phyloP scores from a whole-genome alignment of 2,329 filamentous ascomycete genomes.

The Cladobotryum protrusum region DNA sequence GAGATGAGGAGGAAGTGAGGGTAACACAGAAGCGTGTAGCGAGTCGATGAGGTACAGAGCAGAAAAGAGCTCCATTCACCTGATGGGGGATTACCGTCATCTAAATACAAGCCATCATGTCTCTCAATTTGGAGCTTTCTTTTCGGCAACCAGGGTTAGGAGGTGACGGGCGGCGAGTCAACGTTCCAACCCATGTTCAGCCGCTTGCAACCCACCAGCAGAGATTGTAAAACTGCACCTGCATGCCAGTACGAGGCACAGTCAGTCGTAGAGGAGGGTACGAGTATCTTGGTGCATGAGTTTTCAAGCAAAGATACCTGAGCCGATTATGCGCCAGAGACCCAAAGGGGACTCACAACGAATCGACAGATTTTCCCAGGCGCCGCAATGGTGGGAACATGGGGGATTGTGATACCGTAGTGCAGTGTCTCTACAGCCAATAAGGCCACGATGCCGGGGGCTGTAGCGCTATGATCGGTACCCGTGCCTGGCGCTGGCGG shows the following conservation, averaged over 20 bases:
- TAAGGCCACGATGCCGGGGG: not conserved
- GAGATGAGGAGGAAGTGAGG: conserved; percentile 6
- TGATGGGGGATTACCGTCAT: conserved; percentile 4
- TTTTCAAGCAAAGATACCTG: too few species aligned
- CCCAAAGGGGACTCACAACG: not conserved
- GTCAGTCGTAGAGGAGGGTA: too few species aligned
- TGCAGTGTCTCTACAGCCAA: conserved; percentile 5
- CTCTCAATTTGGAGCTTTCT: not conserved
- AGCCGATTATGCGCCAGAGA: too few species aligned
- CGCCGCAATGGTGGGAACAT: not conserved
- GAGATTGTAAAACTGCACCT: not conserved
- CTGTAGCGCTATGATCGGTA: not conserved
- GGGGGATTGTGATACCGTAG: conserved; percentile 10
- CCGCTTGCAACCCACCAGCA: not conserved
- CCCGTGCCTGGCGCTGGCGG: conserved; percentile 1
- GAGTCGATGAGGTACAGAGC: not conserved
- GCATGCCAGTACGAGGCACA: too few species aligned
- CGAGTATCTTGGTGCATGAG: too few species aligned
- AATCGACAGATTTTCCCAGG: not conserved
- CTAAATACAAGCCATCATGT: conserved; percentile 9
- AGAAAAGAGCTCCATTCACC: not conserved
- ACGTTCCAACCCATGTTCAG: not conserved
- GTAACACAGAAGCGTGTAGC: not conserved
- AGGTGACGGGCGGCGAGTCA: not conserved
- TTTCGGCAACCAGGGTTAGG: not conserved